phyloP scores from a whole-genome alignment of 1,139 yeast species.

The Eremothecium cymbalariae region DNA sequence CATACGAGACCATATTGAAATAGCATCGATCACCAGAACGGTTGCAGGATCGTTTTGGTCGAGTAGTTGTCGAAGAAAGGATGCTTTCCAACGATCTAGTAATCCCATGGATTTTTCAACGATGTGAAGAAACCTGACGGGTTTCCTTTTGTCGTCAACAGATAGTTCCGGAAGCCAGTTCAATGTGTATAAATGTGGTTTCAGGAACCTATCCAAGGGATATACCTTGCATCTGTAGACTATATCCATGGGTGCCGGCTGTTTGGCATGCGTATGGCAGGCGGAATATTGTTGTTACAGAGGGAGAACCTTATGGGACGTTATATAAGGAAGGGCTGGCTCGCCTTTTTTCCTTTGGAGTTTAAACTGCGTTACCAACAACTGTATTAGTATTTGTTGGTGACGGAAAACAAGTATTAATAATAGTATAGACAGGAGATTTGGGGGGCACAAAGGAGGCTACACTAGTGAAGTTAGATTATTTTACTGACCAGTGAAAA shows the following conservation, averaged over 20 bases:
- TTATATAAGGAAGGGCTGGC: no score
- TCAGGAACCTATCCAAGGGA: constrained; percentile 7
- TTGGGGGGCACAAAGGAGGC: no score
- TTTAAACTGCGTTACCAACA: no score
- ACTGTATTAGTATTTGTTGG: no score
- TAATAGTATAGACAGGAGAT: no score
- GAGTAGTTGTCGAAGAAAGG: not conserved
- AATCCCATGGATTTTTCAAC: constrained; percentile 3
- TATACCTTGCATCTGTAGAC: constrained; percentile 9
- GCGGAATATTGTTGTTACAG: no score
- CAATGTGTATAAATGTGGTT: constrained; percentile 4
- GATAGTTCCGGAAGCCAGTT: constrained; percentile 1
- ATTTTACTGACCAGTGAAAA: no score
- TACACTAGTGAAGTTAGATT: no score
- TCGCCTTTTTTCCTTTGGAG: no score
- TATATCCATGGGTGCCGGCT: constrained; percentile 7
- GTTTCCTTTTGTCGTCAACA: not conserved
- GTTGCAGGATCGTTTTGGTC: not conserved
- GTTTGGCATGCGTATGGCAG: no score
- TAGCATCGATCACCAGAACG: constrained; percentile 2
- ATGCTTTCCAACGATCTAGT: not conserved
- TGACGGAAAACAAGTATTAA: no score
- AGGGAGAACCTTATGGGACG: no score
- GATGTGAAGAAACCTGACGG: not conserved
- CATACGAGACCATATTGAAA: constrained; percentile 1